A percentile compares a stretch with the other conserved stretches of the same genome.
phyloP scores from a whole-genome alignment of 176 grass and related monocot genomes.

The Bonia amplexicaulis region DNA sequence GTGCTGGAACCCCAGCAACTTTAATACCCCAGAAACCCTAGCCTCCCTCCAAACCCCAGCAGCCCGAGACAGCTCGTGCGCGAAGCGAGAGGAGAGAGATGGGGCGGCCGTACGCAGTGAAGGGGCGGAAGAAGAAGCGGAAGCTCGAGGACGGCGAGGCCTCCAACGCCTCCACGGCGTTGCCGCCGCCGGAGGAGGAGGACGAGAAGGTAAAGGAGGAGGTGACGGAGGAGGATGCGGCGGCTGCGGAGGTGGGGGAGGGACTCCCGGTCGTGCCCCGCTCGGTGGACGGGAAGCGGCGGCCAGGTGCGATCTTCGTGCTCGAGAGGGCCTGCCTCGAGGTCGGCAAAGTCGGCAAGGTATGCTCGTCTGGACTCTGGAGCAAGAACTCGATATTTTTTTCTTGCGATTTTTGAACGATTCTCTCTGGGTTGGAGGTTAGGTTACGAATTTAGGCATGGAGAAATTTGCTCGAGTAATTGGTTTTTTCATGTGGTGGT shows the following conservation, averaged over 20 bases:
- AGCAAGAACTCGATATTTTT: neutral
- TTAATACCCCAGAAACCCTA: constrained; percentile 35
- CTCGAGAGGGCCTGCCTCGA: constrained; percentile 89
- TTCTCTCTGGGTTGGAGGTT: neutral
- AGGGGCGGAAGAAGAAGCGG: constrained; percentile 72
- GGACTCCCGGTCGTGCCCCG: constrained; percentile 52
- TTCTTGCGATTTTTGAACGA: neutral
- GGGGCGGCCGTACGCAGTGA: constrained; percentile 63
- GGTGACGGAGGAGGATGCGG: neutral
- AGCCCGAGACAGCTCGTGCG: neutral
- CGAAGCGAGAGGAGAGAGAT: constrained; percentile 24
- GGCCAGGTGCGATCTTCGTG: constrained; percentile 66
- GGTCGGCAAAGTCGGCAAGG: constrained; percentile 98
- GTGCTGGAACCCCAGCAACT: no score
- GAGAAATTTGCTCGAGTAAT: neutral
- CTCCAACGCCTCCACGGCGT: constrained; percentile 3
- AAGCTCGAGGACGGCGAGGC: constrained; percentile 40
- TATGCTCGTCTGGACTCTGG: neutral
- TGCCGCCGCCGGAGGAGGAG: neutral
- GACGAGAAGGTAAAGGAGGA: neutral
- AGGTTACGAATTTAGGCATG: neutral
- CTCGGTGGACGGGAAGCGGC: constrained; percentile 45
- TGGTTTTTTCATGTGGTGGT: neutral
- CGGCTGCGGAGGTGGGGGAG: constrained; percentile 15
- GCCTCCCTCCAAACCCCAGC: neutral